Base-by-base conservation (phyloP, 495 filamentous ascomycete genomes). In the Astrothelium macrocarpum region DNA sequence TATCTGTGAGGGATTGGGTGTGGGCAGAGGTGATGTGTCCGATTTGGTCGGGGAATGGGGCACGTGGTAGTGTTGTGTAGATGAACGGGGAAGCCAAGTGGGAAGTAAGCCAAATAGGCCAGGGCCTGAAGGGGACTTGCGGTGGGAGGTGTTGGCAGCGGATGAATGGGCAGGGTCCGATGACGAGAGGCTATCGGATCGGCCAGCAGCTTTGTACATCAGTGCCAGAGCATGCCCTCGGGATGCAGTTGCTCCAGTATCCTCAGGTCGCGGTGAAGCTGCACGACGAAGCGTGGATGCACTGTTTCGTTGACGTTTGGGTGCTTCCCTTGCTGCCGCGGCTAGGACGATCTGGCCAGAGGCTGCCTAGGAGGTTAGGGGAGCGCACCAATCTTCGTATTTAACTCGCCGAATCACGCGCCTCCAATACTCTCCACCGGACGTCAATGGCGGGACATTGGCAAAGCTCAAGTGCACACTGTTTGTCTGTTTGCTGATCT, bases 201-300 rank as follows among this genome's bases (percentile, higher is more conserved):
- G 49, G 23, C 49, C 49, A 56, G 49, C 49, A 56, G 49, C 49
- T 56, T 56, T 56, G 49, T 56, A 56, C 49, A 56, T 56, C 49
- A 56, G 49, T 28, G 49, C 49, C 49, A 28, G 25, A 29, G 26
- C 49, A 56, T 56, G n/a, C 49, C 49, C 49, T 56, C 49, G 49
- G 49, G 49, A 56, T 56, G 49, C 4, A 10, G 49, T 56, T 9
- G 43, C 18, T 56, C 49, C 49, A 56, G 49, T 56, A 56, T 56
- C 12, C 49, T 28, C 7, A 29, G 7, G 49, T 20, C 9, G 49
- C 20, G 23, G 49, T 28, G 49, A 56, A 20, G 7, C 9, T 49
- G n/a, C 43, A 14, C n/a, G 11, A 18, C n/a, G 49, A 20, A 29
- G 49, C 23, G 49, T n/a, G 25, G 49, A 9, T 25, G 5, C 25